These are phyloP conservation scores for Stereum hirsutum DNA, from an alignment of 1,284 basidiomycete species.

Conservation along the genomic window DNA sequence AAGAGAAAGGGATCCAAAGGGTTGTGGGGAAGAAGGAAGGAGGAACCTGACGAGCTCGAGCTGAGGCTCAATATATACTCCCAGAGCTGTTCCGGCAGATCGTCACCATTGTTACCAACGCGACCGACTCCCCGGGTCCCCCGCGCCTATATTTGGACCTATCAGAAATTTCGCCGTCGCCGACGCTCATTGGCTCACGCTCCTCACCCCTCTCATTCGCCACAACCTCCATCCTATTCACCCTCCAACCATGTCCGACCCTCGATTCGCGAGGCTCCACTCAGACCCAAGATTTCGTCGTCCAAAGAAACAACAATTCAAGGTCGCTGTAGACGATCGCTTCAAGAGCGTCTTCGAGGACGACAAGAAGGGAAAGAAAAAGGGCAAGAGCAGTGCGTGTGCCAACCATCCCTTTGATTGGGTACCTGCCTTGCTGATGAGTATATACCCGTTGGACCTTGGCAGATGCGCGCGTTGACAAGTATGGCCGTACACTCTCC, in stretches of 20 bases:
- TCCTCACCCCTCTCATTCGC: background rate
- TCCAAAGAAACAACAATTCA: slow-evolving; percentile 72
- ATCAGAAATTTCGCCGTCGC: slow-evolving; percentile 10
- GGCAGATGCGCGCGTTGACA: slow-evolving; percentile 67
- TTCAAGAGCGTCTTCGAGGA: slow-evolving; percentile 77
- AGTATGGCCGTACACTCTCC: slow-evolving; percentile 80
- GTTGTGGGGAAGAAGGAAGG: slow-evolving; percentile 14
- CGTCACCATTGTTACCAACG: slow-evolving; percentile 2
- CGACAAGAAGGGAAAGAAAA: slow-evolving; percentile 33
- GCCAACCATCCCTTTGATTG: background rate
- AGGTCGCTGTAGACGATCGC: slow-evolving; percentile 89
- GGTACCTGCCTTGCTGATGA: slow-evolving; percentile 3
- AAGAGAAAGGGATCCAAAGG: slow-evolving; percentile 18
- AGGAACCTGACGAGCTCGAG: slow-evolving; percentile 9
- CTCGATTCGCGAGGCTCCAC: slow-evolving; percentile 80
- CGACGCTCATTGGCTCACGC: slow-evolving; percentile 16
- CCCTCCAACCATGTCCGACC: slow-evolving; percentile 56
- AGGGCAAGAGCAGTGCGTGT: slow-evolving; percentile 26
- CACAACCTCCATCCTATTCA: slow-evolving; percentile 5
- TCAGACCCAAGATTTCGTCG: slow-evolving; percentile 91
- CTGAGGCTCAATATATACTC: too few relatives aligned
- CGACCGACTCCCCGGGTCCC: background rate
- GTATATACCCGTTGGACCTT: slow-evolving; percentile 1
- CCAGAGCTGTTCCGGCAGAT: too few relatives aligned
- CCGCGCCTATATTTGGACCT: background rate